Percentiles rank a stretch among this genome's conserved stretches.
Conservation (phyloP, 495 filamentous ascomycete species). For the Penicillium antarcticum region DNA sequence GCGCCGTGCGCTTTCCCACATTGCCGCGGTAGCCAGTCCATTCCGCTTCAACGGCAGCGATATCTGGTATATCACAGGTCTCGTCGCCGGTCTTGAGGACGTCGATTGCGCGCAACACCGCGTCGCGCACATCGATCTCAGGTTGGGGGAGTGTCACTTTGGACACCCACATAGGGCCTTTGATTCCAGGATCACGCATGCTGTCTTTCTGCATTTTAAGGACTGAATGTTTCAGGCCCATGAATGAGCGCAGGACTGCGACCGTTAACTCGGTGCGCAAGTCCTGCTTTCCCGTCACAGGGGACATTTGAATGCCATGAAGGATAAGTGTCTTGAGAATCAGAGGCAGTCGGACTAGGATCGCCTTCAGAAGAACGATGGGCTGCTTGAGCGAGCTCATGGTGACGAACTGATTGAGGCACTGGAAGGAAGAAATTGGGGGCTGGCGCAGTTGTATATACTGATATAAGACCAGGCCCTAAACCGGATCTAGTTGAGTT, state of each 20-base stretch:
- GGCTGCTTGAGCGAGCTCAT: conserved; percentile 38
- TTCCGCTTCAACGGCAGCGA: conserved; percentile 69
- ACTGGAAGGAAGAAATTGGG: not conserved
- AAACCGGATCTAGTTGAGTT: conserved; percentile 19
- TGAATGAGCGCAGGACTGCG: conserved; percentile 63
- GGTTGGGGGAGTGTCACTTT: conserved; percentile 58
- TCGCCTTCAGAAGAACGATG: conserved; percentile 39
- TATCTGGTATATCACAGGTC: conserved; percentile 50
- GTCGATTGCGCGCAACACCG: conserved; percentile 61
- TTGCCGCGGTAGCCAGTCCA: conserved; percentile 75
- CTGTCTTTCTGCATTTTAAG: conserved; percentile 61
- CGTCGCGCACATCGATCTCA: conserved; percentile 54
- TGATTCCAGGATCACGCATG: conserved; percentile 62
- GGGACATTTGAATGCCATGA: conserved; percentile 64
- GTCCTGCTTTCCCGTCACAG: conserved; percentile 71
- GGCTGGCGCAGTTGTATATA: not conserved
- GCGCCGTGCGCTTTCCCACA: conserved; percentile 50
- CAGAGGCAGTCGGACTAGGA: conserved; percentile 60
- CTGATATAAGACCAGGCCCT: not conserved
- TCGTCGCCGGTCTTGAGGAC: conserved; percentile 50
- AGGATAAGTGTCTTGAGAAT: conserved; percentile 63
- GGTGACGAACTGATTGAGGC: not conserved
- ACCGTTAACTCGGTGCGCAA: conserved; percentile 72
- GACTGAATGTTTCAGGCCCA: conserved; percentile 48
- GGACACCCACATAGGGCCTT: conserved; percentile 78